Conservation (phyloP, 495 filamentous ascomycete species). For the Xylaria palmicola region DNA sequence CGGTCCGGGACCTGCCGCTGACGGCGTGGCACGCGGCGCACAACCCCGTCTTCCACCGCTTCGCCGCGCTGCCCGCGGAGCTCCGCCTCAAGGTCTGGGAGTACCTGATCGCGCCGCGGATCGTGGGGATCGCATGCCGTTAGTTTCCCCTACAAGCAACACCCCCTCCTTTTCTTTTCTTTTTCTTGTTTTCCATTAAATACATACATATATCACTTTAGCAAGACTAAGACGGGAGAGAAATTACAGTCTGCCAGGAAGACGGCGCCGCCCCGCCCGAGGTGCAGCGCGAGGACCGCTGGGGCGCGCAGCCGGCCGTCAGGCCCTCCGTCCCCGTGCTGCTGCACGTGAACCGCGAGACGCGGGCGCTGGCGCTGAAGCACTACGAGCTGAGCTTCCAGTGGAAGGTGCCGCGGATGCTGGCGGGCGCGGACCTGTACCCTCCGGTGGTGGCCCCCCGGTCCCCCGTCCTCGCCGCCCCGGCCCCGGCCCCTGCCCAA, state of each 20-base stretch:
- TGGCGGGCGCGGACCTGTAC: constrained; percentile 14
- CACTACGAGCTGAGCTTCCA: constrained; percentile 45
- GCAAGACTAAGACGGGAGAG: not conserved
- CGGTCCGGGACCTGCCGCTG: constrained; percentile 15
- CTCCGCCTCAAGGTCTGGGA: constrained; percentile 49
- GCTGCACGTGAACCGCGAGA: constrained; percentile 40
- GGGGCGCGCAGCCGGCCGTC: constrained; percentile 1
- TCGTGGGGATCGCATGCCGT: constrained; percentile 34
- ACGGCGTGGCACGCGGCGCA: constrained; percentile 15
- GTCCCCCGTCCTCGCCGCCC: not conserved
- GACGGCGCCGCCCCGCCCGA: not conserved
- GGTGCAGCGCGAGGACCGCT: not conserved
- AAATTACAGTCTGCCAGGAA: not conserved
- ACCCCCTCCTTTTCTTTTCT: constrained; percentile 2
- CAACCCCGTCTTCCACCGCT: constrained; percentile 31
- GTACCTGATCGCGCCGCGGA: constrained; percentile 38
- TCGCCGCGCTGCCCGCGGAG: constrained; percentile 43
- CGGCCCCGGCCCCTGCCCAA: not conserved
- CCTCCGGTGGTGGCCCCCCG: not conserved
- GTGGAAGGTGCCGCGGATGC: constrained; percentile 36
- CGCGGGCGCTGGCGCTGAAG: constrained; percentile 38
- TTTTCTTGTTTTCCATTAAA: not conserved
- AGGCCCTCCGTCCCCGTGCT: constrained; percentile 33
- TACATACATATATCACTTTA: not conserved
- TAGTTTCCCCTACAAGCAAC: not conserved